Evolutionary conservation across 2,329 filamentous ascomycete species (phyloP).

Genomic region (Talaromyces sp.): DNA sequence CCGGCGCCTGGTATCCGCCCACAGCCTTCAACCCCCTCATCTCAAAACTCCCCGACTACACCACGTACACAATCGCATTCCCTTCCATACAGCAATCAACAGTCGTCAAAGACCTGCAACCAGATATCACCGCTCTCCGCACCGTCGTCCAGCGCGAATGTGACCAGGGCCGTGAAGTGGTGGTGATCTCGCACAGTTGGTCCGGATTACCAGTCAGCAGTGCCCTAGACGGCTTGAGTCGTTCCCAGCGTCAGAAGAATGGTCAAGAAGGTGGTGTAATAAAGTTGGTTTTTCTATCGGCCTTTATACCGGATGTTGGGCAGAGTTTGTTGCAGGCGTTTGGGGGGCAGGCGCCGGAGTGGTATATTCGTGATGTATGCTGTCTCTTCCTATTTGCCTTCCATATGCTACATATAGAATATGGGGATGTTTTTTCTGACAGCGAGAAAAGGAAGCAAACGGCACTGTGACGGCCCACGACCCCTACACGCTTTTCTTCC

Average conservation of each 20-base stretch:
- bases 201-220: slow-evolving; percentile 36
- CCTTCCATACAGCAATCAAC: slow-evolving; percentile 29
- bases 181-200: slow-evolving; percentile 37
- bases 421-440: no score
- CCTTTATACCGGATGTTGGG: slow-evolving; percentile 32
- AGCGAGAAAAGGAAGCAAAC: slow-evolving; percentile 15
- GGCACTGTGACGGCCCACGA: slow-evolving; percentile 27
- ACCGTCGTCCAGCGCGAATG: slow-evolving; percentile 29
- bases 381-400: no score
- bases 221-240: slow-evolving; percentile 26
- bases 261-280: slow-evolving; percentile 33
- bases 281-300: slow-evolving; percentile 33
- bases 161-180: slow-evolving; percentile 28
- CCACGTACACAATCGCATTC: slow-evolving; percentile 25
- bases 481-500: slow-evolving; percentile 29
- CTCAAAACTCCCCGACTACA: slow-evolving; percentile 23
- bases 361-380: slow-evolving; percentile 30
- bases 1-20: slow-evolving; percentile 33
- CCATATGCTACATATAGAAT: slow-evolving; percentile 7
- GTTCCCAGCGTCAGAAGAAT: slow-evolving; percentile 23
- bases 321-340: slow-evolving; percentile 30
- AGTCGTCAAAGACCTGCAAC: slow-evolving; percentile 24
- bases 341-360: slow-evolving; percentile 27
- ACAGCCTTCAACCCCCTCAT: slow-evolving; percentile 29
- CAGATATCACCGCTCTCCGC: slow-evolving; percentile 32